A percentile compares a stretch with the other conserved stretches of the same genome.
Evolutionary conservation across 192 early-diverging fungal species (phyloP).

Genomic region (Coemansia sp.): DNA sequence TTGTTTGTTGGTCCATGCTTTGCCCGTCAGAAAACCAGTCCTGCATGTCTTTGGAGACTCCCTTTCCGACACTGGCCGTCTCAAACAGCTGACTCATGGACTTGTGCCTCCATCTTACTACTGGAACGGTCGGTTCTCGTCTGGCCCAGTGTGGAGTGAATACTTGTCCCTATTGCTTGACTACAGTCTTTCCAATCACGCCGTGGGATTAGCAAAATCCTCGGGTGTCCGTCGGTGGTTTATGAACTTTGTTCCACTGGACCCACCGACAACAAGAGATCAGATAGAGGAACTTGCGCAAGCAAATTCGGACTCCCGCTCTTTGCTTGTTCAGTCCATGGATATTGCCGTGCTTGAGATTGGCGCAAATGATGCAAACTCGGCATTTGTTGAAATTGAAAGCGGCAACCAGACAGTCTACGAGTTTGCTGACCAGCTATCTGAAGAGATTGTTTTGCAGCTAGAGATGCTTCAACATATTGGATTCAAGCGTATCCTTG

Average conservation of each 20-base stretch:
- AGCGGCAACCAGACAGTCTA: slow-evolving; percentile 12
- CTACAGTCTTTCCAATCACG: slow-evolving; percentile 19
- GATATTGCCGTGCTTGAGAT: slow-evolving; percentile 37
- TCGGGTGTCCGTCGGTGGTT: slow-evolving; percentile 8
- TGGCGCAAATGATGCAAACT: slow-evolving; percentile 33
- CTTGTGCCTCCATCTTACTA: slow-evolving; percentile 31
- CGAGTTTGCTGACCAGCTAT: slow-evolving; percentile 26
- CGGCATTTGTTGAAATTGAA: slow-evolving; percentile 22
- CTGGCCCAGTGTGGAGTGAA: slow-evolving; percentile 47
- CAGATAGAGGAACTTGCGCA: slow-evolving; percentile 26
- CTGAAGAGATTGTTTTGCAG: slow-evolving; percentile 26
- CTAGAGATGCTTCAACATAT: slow-evolving; percentile 17
- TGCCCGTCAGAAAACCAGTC: slow-evolving; percentile 10
- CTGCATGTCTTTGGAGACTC: slow-evolving; percentile 50
- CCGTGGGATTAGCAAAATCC: slow-evolving; percentile 33
- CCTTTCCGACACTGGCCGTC: slow-evolving; percentile 40
- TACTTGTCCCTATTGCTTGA: slow-evolving; percentile 20
- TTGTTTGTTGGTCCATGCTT: background rate
- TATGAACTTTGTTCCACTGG: slow-evolving; percentile 17
- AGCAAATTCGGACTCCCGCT: background rate
- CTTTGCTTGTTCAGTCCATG: background rate
- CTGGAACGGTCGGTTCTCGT: slow-evolving; percentile 48
- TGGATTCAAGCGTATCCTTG: slow-evolving; percentile 35
- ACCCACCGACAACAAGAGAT: slow-evolving; percentile 28
- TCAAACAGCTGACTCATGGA: slow-evolving; percentile 25